Percentiles rank a stretch among this genome's conserved stretches.
Evolutionary conservation across 1,284 basidiomycete species (phyloP).

Genomic region (Ganoderma meredithae): DNA sequence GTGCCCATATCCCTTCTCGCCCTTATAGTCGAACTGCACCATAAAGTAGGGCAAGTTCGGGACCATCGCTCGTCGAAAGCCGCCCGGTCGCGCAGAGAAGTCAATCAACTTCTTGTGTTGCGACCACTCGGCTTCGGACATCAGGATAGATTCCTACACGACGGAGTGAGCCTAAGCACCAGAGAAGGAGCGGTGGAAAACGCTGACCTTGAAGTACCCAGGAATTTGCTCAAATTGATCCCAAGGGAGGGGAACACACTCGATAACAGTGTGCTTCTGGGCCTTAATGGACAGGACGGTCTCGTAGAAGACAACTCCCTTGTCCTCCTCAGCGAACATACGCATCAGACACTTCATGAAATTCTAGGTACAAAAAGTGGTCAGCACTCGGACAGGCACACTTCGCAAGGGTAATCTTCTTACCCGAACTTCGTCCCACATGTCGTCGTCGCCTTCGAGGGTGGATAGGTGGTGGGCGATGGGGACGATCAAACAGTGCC

Average conservation of each 20-base stretch:
- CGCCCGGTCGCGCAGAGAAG: constrained; percentile 87
- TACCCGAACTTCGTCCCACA: constrained; percentile 96
- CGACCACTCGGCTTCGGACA: constrained; percentile 95
- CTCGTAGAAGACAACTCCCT: constrained; percentile 94
- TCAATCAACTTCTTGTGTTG: constrained; percentile 97
- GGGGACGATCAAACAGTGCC: constrained; percentile 95
- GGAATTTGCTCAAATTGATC: constrained; percentile 86
- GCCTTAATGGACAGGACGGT: constrained; percentile 87
- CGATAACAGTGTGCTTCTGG: constrained; percentile 93
- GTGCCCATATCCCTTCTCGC: constrained; percentile 97
- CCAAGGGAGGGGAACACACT: constrained; percentile 91
- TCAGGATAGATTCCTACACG: constrained; percentile 86
- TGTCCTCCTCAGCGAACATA: constrained; percentile 90
- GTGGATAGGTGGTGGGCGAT: constrained; percentile 92
- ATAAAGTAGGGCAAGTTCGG: constrained; percentile 98
- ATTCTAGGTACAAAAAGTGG: constrained; percentile 64
- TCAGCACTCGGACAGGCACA: background rate
- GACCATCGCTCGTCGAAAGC: constrained; percentile 93
- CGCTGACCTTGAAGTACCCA: constrained; percentile 86
- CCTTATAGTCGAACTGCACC: constrained; percentile 97
- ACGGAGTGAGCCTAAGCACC: background rate
- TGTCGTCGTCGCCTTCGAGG: constrained; percentile 96
- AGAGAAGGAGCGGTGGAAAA: constrained; percentile 6
- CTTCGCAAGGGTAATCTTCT: constrained; percentile 34
- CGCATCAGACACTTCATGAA: constrained; percentile 99